A percentile compares a stretch with the other conserved stretches of the same genome.
These are phyloP conservation scores for Exobasidium cylindrosporum DNA, from an alignment of 1,284 basidiomycete genomes.

Conservation along the genomic window DNA sequence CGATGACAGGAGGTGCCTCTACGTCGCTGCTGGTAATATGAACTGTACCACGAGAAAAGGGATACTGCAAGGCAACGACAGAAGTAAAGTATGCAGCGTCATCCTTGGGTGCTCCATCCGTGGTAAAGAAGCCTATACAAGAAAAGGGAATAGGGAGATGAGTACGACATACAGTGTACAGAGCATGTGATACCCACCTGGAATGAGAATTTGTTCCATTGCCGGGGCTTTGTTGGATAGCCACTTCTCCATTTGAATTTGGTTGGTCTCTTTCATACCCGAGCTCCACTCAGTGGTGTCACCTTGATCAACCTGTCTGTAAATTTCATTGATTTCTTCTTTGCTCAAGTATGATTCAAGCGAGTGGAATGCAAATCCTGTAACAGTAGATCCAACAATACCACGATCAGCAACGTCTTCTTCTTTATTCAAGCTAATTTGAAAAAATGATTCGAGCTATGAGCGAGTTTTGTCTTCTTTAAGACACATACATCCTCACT, in stretches of 20 bases:
- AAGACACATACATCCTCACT: too few species aligned
- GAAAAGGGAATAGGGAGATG: constrained; percentile 17
- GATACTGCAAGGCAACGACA: constrained; percentile 34
- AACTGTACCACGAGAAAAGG: constrained; percentile 36
- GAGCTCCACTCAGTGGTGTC: not conserved
- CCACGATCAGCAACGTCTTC: constrained; percentile 26
- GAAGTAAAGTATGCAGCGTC: constrained; percentile 38
- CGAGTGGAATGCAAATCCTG: constrained; percentile 35
- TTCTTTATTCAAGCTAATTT: not conserved
- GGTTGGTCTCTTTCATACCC: not conserved
- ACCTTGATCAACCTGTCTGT: not conserved
- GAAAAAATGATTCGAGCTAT: too few species aligned
- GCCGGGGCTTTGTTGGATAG: constrained; percentile 12
- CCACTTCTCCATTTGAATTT: constrained; percentile 4
- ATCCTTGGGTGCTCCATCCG: constrained; percentile 28
- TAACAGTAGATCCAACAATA: constrained; percentile 37
- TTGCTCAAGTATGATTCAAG: constrained; percentile 30
- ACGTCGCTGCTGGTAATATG: constrained; percentile 21
- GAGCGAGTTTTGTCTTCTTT: too few species aligned
- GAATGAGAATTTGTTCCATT: constrained; percentile 12
- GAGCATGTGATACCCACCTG: constrained; percentile 12
- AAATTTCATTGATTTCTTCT: constrained; percentile 9
- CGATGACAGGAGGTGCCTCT: not conserved
- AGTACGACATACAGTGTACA: not conserved
- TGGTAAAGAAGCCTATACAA: constrained; percentile 45